A percentile compares a stretch with the other conserved stretches of the same genome.
Conservation (phyloP, 164 flowering plant species). For the Echeveria elegans region DNA sequence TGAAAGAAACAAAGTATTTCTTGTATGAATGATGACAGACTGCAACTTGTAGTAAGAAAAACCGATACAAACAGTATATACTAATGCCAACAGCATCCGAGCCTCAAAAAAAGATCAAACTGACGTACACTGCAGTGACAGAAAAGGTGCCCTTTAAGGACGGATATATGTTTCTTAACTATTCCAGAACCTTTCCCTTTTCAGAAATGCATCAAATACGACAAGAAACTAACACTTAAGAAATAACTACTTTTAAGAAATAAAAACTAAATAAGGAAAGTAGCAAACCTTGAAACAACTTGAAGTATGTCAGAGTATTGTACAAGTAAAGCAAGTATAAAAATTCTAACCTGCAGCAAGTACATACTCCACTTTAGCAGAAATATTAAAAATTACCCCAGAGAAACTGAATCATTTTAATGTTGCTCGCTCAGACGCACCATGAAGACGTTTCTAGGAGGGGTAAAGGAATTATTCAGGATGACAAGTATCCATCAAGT, state of each 20-base stretch:
- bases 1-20: too few relatives aligned
- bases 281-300: background rate
- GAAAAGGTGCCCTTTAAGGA: background rate
- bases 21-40: too few relatives aligned
- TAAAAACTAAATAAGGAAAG: background rate
- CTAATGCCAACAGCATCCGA: background rate
- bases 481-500: background rate
- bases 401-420: too few relatives aligned
- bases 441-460: too few relatives aligned
- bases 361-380: background rate
- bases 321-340: too few relatives aligned
- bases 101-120: background rate
- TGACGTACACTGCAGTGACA: background rate
- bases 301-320: too few relatives aligned
- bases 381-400: too few relatives aligned
- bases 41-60: background rate
- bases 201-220: background rate
- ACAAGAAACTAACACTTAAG: background rate
- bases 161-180: background rate
- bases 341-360: too few relatives aligned
- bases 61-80: background rate
- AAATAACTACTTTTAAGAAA: background rate
- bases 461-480: background rate
- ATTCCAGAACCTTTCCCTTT: background rate
- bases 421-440: background rate